Evolutionary conservation across 2,329 filamentous ascomycete species (phyloP).

Genomic region (Sarocladium kiliense): DNA sequence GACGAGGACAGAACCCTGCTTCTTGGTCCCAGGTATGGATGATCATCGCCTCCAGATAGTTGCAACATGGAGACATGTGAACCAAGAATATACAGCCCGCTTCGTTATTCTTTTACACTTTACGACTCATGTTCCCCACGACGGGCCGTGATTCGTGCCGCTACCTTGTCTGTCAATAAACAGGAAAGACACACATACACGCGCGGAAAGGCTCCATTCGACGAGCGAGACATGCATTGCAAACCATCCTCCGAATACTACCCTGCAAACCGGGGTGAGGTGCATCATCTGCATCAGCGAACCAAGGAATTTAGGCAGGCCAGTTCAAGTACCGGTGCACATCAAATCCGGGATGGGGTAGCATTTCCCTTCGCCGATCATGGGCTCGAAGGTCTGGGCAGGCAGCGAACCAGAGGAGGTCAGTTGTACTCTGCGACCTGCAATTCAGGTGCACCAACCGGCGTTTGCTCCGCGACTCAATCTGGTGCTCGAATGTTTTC

Average conservation of each 20-base stretch:
- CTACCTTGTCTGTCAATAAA: background rate
- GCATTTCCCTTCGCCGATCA: background rate
- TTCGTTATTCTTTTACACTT: background rate
- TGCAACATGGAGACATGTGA: background rate
- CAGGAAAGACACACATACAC: too few relatives aligned
- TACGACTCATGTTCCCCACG: background rate
- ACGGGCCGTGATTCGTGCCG: constrained; percentile 1
- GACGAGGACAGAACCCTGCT: too few relatives aligned
- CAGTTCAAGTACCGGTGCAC: constrained; percentile 1
- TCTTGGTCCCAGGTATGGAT: too few relatives aligned
- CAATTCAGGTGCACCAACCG: too few relatives aligned
- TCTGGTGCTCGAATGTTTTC: too few relatives aligned
- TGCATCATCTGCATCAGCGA: background rate
- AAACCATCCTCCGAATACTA: background rate
- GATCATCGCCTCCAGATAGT: too few relatives aligned
- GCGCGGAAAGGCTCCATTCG: too few relatives aligned
- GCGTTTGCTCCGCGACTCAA: too few relatives aligned
- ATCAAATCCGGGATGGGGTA: background rate
- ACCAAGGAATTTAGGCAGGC: background rate
- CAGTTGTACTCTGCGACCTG: background rate
- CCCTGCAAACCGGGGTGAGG: background rate
- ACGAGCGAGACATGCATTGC: background rate
- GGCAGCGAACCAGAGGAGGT: background rate
- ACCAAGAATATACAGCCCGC: too few relatives aligned
- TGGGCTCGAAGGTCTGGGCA: background rate